These are phyloP conservation scores for Pythium sp. DNA, from an alignment of 352 stramenopile species.

Conservation along the genomic window DNA sequence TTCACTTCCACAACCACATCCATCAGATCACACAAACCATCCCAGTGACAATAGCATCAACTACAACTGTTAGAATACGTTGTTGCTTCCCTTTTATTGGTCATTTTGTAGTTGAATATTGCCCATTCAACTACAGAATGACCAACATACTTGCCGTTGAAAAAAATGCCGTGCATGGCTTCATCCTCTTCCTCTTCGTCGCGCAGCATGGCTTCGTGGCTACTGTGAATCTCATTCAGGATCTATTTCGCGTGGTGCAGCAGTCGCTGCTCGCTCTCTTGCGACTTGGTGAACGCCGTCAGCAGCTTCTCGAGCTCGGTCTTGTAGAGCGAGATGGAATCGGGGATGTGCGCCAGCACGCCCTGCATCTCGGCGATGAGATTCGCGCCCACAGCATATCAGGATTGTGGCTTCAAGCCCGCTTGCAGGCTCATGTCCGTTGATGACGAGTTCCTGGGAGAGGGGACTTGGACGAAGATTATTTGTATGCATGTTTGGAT, in stretches of 20 bases:
- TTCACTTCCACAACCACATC: too few species aligned
- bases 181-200: conserved; percentile 82
- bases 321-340: conserved; percentile 71
- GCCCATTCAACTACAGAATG: too few species aligned
- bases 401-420: not conserved
- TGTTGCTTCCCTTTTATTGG: too few species aligned
- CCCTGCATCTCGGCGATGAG: conserved; percentile 66
- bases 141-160: too few species aligned
- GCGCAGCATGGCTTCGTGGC: conserved; percentile 67
- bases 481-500: too few species aligned
- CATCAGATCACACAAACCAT: too few species aligned
- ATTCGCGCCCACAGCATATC: conserved; percentile 16
- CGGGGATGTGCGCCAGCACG: conserved; percentile 65
- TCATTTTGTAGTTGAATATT: too few species aligned
- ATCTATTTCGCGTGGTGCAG: conserved; percentile 71
- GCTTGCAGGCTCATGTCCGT: not conserved
- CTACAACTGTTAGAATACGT: too few species aligned
- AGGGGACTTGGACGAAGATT: too few species aligned
- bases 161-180: conserved; percentile 19
- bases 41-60: too few species aligned
- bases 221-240: conserved; percentile 67
- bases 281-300: conserved; percentile 67
- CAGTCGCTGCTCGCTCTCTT: conserved; percentile 78
- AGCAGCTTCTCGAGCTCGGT: conserved; percentile 81
- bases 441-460: not conserved